phyloP scores from a whole-genome alignment of 805 yeast genomes.

The Cyberlindnera euphorbiae region DNA sequence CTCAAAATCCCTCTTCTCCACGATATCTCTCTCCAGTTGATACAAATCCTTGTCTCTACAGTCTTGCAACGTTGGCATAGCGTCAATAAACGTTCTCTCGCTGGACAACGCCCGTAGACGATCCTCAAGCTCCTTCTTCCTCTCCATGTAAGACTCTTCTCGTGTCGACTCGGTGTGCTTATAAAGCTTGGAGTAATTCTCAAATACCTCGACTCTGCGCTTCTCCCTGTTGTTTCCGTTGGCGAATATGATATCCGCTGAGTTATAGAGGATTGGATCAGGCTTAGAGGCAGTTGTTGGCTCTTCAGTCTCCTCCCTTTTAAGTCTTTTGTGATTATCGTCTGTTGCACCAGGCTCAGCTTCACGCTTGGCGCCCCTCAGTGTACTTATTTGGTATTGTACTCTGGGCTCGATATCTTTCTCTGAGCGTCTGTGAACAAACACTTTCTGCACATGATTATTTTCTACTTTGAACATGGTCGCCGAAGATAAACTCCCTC shows the following conservation, averaged over 20 bases:
- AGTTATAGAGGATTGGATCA: neutral
- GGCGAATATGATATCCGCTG: slow-evolving; percentile 22
- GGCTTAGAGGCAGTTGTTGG: slow-evolving; percentile 1
- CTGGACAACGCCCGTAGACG: slow-evolving; percentile 1
- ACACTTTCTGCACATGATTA: no score
- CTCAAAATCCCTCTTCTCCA: slow-evolving; percentile 31
- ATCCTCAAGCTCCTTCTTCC: slow-evolving; percentile 3
- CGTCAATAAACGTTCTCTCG: slow-evolving; percentile 7
- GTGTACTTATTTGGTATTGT: slow-evolving; percentile 1
- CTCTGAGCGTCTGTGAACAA: slow-evolving; percentile 8
- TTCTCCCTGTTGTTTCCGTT: slow-evolving; percentile 27
- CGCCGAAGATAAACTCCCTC: slow-evolving; percentile 1
- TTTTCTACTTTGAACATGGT: neutral
- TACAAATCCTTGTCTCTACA: slow-evolving; percentile 4
- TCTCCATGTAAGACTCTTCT: slow-evolving; percentile 4
- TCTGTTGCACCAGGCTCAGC: no score
- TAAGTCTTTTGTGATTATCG: neutral
- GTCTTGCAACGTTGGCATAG: slow-evolving; percentile 5
- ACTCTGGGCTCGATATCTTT: slow-evolving; percentile 2
- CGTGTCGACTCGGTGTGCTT: slow-evolving; percentile 18
- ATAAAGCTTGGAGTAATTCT: slow-evolving; percentile 16
- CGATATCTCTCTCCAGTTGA: slow-evolving; percentile 26
- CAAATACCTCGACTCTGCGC: slow-evolving; percentile 24
- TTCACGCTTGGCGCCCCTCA: neutral
- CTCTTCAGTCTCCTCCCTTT: neutral